phyloP scores from a whole-genome alignment of 306 rosid genomes.

The Quillaja saponaria region DNA sequence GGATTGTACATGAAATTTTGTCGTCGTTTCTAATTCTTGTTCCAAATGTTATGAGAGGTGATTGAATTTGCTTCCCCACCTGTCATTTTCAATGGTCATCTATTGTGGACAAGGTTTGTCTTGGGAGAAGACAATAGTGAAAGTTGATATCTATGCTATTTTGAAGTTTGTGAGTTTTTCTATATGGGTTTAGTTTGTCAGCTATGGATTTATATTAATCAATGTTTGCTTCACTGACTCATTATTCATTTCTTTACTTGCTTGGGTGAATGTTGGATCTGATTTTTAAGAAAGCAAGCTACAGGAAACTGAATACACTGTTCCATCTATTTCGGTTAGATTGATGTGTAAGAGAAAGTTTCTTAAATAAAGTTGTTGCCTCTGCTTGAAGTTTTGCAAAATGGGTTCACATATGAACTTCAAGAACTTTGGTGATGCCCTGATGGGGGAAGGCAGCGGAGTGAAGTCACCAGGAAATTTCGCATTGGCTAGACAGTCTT shows the following conservation, averaged over 20 bases:
- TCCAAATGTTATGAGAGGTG: neutral
- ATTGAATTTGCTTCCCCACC: neutral
- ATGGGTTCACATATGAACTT: slow-evolving; percentile 74
- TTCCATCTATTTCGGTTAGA: slow-evolving; percentile 40
- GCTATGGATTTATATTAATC: slow-evolving; percentile 3
- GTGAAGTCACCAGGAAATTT: slow-evolving; percentile 46
- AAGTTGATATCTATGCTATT: neutral
- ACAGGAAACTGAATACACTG: slow-evolving; percentile 35
- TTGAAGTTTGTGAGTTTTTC: neutral
- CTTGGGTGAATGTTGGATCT: slow-evolving; percentile 28
- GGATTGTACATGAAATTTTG: slow-evolving; percentile 15
- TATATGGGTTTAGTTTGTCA: neutral
- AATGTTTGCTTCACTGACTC: slow-evolving; percentile 1
- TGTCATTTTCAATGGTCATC: neutral
- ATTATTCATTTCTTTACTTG: neutral
- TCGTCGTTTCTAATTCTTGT: slow-evolving; percentile 10
- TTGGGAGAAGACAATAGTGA: neutral
- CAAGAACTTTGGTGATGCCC: slow-evolving; percentile 54
- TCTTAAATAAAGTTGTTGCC: slow-evolving; percentile 35
- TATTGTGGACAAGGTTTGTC: neutral
- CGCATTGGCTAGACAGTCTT: slow-evolving; percentile 57
- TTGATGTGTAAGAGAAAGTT: slow-evolving; percentile 38
- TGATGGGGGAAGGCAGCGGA: slow-evolving; percentile 39
- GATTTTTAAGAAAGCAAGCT: slow-evolving; percentile 26
- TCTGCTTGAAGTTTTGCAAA: slow-evolving; percentile 35